phyloP scores from a whole-genome alignment of 2,329 filamentous ascomycete species.

The Cadophora luteo-olivacea region DNA sequence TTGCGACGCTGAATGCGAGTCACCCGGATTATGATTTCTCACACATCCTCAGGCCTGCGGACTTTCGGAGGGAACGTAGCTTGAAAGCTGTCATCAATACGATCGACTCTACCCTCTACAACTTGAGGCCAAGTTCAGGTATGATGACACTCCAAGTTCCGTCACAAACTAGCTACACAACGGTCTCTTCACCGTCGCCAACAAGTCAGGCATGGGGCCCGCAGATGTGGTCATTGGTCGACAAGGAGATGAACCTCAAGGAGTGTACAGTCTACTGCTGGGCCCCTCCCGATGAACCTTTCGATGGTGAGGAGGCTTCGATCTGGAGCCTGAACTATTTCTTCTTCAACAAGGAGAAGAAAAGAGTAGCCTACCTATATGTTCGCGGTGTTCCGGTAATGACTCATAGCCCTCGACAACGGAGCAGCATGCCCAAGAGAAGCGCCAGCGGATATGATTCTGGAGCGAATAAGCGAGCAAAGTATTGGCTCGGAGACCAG shows the following conservation, averaged over 20 bases:
- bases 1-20: slow-evolving; percentile 94
- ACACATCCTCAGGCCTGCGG: slow-evolving; percentile 83
- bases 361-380: slow-evolving; percentile 93
- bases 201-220: slow-evolving; percentile 78
- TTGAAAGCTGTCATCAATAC: slow-evolving; percentile 83
- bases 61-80: slow-evolving; percentile 86
- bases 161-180: slow-evolving; percentile 47
- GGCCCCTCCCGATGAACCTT: slow-evolving; percentile 86
- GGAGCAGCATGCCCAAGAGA: slow-evolving; percentile 44
- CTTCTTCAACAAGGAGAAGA: slow-evolving; percentile 92
- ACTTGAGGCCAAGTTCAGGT: slow-evolving; percentile 72
- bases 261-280: slow-evolving; percentile 92
- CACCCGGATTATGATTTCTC: slow-evolving; percentile 98
- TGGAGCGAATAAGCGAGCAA: slow-evolving; percentile 79
- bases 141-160: slow-evolving; percentile 46
- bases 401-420: slow-evolving; percentile 63
- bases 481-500: slow-evolving; percentile 84
- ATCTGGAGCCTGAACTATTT: slow-evolving; percentile 98
- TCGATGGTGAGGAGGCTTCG: slow-evolving; percentile 88
- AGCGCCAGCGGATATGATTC: slow-evolving; percentile 46
- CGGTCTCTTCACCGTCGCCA: slow-evolving; percentile 48
- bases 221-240: slow-evolving; percentile 88
- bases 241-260: slow-evolving; percentile 92
- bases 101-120: slow-evolving; percentile 86
- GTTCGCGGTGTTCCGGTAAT: slow-evolving; percentile 85